A percentile compares a stretch with the other conserved stretches of the same genome.
Conservation (phyloP, 1,139 yeast species). For the Candida tetrigidarum region DNA sequence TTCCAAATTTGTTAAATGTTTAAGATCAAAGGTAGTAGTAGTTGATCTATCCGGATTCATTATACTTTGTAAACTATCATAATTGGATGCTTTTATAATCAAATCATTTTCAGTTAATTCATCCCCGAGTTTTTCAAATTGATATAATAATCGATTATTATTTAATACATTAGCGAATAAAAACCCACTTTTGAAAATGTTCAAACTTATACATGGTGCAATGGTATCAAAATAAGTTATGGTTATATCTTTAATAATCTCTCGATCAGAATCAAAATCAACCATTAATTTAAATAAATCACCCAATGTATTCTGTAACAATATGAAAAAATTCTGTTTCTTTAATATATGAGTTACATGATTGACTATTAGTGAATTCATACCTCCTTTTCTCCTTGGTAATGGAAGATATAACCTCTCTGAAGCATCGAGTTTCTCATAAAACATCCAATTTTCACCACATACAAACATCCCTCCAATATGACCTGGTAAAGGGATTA, state of each 20-base stretch:
- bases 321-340: constrained; percentile 65
- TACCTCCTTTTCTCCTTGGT: constrained; percentile 44
- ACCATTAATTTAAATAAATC: constrained; percentile 76
- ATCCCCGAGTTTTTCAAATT: constrained; percentile 75
- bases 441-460: constrained; percentile 34
- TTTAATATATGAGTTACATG: constrained; percentile 67
- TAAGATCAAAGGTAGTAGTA: constrained; percentile 22
- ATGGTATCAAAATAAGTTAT: constrained; percentile 73
- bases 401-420: constrained; percentile 29
- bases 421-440: constrained; percentile 22
- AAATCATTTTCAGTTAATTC: constrained; percentile 34
- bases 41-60: constrained; percentile 1
- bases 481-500: constrained; percentile 38
- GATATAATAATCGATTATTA: constrained; percentile 69
- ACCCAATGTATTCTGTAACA: constrained; percentile 73
- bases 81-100: constrained; percentile 22
- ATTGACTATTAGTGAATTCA: constrained; percentile 47
- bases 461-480: constrained; percentile 46
- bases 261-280: constrained; percentile 39
- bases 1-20: constrained; percentile 58
- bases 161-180: constrained; percentile 67
- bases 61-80: constrained; percentile 9
- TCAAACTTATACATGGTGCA: constrained; percentile 56
- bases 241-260: constrained; percentile 40
- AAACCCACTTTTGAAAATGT: constrained; percentile 76